Conservation (phyloP, 306 rosid species). For the Mimosa bimucronata region DNA sequence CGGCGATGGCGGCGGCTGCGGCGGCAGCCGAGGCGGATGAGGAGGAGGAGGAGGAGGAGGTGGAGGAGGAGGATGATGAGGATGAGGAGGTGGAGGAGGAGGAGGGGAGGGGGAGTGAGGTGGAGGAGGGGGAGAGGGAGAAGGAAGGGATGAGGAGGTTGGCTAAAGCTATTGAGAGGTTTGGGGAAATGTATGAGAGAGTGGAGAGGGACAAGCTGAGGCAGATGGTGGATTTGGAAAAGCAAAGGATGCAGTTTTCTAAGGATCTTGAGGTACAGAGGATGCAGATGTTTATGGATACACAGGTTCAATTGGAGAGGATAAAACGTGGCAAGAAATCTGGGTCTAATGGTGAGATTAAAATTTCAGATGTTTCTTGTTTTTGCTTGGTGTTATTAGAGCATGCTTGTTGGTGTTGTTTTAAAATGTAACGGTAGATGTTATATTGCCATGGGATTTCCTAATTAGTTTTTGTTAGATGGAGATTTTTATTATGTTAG, state of each 20-base stretch:
- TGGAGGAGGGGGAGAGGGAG: conserved; percentile 53
- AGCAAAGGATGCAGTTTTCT: conserved; percentile 92
- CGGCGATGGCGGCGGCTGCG: conserved; percentile 89
- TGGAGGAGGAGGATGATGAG: conserved; percentile 56
- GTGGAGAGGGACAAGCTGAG: conserved; percentile 85
- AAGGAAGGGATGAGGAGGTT: conserved; percentile 75
- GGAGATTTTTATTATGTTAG: conserved; percentile 8
- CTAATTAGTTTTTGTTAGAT: conserved; percentile 31
- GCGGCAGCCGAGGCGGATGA: conserved; percentile 77
- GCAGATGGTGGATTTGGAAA: conserved; percentile 96
- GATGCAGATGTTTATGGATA: conserved; percentile 91
- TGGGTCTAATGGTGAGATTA: conserved; percentile 67
- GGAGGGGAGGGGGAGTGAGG: conserved; percentile 46
- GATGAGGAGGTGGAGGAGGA: conserved; percentile 55
- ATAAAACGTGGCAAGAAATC: conserved; percentile 90
- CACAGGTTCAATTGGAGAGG: conserved; percentile 92
- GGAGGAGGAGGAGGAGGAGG: conserved; percentile 72
- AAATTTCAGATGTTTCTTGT: background rate
- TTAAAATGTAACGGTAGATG: conserved; percentile 6
- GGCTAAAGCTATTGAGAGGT: conserved; percentile 84
- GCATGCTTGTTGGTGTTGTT: conserved; percentile 17
- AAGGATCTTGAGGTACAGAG: conserved; percentile 91
- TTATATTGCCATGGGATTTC: conserved; percentile 21
- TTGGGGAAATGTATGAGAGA: conserved; percentile 83
- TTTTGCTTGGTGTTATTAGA: background rate